Percentiles rank a stretch among this genome's conserved stretches.
Conservation (phyloP, 2,329 filamentous ascomycete genomes). For the Botrytis pseudocinerea region DNA sequence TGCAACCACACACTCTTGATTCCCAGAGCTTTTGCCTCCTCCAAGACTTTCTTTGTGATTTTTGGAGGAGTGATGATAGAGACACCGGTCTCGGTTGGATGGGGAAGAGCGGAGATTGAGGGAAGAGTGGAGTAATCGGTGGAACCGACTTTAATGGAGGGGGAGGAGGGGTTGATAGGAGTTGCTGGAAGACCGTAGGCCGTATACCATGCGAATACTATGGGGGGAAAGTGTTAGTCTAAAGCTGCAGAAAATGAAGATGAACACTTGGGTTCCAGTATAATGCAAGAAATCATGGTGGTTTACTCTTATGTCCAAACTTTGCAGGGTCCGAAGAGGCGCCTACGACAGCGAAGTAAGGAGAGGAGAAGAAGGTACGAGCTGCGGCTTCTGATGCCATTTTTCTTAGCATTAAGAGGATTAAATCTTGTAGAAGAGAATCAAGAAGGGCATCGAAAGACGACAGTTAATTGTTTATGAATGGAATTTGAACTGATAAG, state of each 20-base stretch:
- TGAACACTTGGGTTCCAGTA: not conserved
- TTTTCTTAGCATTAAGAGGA: constrained; percentile 29
- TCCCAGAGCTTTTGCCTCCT: constrained; percentile 74
- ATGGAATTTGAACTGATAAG: not conserved
- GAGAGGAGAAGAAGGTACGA: constrained; percentile 76
- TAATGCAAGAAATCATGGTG: not conserved
- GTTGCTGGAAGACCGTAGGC: constrained; percentile 72
- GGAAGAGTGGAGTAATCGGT: constrained; percentile 49
- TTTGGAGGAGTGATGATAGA: constrained; percentile 85
- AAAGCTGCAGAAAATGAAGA: not conserved
- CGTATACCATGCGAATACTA: constrained; percentile 91
- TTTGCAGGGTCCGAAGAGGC: constrained; percentile 82
- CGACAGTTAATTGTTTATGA: not conserved
- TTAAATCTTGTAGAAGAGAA: not conserved
- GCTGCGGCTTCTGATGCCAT: constrained; percentile 71
- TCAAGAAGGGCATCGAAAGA: not conserved
- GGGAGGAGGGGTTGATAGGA: constrained; percentile 75
- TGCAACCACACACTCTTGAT: constrained; percentile 83
- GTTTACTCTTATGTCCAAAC: constrained; percentile 80
- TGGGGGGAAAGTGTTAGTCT: constrained; percentile 23
- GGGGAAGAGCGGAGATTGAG: constrained; percentile 62
- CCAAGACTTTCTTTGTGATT: constrained; percentile 71
- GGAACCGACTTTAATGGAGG: constrained; percentile 62
- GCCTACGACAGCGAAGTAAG: constrained; percentile 83
- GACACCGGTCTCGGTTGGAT: constrained; percentile 70